Base-by-base conservation (phyloP, 2,329 filamentous ascomycete genomes). In the Exophiala viscosa region DNA sequence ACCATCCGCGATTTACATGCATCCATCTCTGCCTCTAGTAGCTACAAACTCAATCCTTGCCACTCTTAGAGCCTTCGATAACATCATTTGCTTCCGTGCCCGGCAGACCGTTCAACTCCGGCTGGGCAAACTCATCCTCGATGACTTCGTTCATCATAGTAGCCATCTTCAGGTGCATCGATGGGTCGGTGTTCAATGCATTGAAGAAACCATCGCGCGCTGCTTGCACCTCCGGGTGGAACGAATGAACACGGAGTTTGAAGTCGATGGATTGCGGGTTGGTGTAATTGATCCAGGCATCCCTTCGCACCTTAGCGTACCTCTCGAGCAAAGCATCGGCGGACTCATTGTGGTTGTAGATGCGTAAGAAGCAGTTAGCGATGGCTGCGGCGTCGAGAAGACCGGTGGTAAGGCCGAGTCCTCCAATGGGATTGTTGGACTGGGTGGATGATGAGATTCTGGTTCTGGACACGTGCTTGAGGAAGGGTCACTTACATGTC, bases 341-440 rank as follows among this genome's bases (percentile, higher is more conserved):
- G 2, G 3, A 18, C 45, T 47, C 45, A 14, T 39, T 10, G 14
- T 39, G n/a, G 10, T 47, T 35, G 45, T 38, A 43, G 39, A 49
- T 42, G 14, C 46, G 33, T 32, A 43, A 18, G 15, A 49, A 18
- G 31, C 31, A 33, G 28, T 49, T 49, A 14, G 18, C 35, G 15
- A 85, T 71, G 0, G 80, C 80, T 8, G 79, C 81, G 2, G 82
- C 75, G 58, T 85, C 82, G 11, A 81, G 78, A 48, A 85, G 80
- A 0, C 82, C 82, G 4, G 81, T 81, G 0, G 81, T 84, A 45
- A 85, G 76, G 1, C 82, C 82, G 10, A 84, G 70, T 0, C 82
- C 82, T 42, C 82, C 82, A 66, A 76, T 76, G 6, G 52, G 73
- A 62, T 77, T 78, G 60, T 75, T 77, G 3, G 36, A 49, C 46